phyloP scores from a whole-genome alignment of 1,139 yeast species.

The Blastobotrys capitulatus region DNA sequence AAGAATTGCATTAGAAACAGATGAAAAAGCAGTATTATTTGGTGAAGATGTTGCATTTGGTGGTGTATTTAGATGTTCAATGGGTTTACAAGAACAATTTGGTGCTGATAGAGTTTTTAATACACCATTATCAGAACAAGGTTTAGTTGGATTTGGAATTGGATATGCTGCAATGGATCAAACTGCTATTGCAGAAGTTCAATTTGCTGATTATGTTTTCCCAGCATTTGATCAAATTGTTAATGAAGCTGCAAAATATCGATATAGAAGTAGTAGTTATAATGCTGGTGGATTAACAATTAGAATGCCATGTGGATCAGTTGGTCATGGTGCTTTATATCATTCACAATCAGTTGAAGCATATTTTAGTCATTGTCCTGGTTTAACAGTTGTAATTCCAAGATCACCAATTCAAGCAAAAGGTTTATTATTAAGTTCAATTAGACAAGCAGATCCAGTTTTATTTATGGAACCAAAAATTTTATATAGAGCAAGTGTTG shows the following conservation, averaged over 20 bases:
- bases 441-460: conserved; percentile 32
- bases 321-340: conserved; percentile 37
- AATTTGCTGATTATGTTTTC: conserved; percentile 36
- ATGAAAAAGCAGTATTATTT: conserved; percentile 32
- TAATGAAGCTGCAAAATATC: conserved; percentile 35
- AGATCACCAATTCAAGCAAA: conserved; percentile 36
- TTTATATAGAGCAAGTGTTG: conserved; percentile 33
- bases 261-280: conserved; percentile 31
- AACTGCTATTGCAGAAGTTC: conserved; percentile 37
- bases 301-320: conserved; percentile 36
- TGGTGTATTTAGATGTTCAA: conserved; percentile 37
- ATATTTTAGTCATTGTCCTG: conserved; percentile 34
- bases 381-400: conserved; percentile 34
- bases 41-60: conserved; percentile 38
- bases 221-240: conserved; percentile 38
- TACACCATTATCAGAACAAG: conserved; percentile 36
- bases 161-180: conserved; percentile 36
- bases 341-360: conserved; percentile 37
- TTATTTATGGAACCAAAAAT: conserved; percentile 37
- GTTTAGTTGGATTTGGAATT: conserved; percentile 34
- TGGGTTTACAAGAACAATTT: conserved; percentile 35
- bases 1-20: conserved; percentile 33
- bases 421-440: conserved; percentile 32
- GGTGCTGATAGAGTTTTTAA: conserved; percentile 35
- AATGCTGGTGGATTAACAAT: conserved; percentile 34